phyloP scores from a whole-genome alignment of 139 green algal species.

The Eudorina sp. region DNA sequence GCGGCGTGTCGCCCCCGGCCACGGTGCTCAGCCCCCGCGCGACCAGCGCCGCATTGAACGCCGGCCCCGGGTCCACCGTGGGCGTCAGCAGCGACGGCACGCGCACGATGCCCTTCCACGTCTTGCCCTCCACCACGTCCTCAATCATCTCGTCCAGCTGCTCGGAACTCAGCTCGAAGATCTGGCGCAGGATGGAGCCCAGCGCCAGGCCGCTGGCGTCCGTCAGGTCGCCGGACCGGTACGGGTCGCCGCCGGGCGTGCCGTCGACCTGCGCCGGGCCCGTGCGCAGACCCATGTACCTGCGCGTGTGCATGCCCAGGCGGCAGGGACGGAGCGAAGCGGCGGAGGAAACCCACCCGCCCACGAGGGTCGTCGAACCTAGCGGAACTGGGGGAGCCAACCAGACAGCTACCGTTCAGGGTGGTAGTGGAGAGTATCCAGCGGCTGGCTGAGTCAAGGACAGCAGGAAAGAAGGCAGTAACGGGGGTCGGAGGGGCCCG shows the following conservation, averaged over 20 bases:
- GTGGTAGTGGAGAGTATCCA: no score
- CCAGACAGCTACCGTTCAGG: no score
- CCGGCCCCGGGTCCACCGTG: slow-evolving; percentile 19
- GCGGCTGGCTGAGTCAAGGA: no score
- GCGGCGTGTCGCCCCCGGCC: neutral
- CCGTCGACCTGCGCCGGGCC: neutral
- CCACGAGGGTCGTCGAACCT: no score
- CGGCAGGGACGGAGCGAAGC: no score
- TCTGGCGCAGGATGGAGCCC: slow-evolving; percentile 22
- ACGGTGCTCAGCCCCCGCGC: neutral
- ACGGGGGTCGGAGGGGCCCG: no score
- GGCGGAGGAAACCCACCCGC: no score
- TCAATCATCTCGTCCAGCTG: slow-evolving; percentile 41
- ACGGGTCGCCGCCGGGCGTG: neutral
- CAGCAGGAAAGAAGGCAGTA: no score
- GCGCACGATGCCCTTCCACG: slow-evolving; percentile 41
- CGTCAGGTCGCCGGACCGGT: neutral
- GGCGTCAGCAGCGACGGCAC: slow-evolving; percentile 35
- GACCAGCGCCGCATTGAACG: neutral
- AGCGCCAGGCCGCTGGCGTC: slow-evolving; percentile 6
- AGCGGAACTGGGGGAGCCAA: no score
- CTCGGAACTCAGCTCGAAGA: slow-evolving; percentile 9
- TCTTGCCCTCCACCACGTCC: slow-evolving; percentile 39
- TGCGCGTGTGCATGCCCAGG: neutral
- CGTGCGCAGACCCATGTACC: slow-evolving; percentile 43